Base-by-base conservation (phyloP, 805 yeast species). In the Wickerhamiella nectarea region DNA sequence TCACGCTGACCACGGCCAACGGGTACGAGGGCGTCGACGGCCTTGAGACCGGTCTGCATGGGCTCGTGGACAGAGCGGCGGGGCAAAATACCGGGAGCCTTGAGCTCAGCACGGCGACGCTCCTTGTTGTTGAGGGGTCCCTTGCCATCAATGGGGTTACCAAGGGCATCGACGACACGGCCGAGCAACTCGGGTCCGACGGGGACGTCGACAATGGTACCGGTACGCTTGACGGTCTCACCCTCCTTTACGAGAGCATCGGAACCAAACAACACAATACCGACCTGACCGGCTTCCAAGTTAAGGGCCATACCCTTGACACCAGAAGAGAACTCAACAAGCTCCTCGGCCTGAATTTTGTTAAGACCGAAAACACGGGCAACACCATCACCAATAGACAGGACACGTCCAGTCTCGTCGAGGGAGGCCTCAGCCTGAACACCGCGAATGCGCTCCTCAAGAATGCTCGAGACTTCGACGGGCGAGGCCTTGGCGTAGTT, bases 1-100 rank as follows among this genome's bases (percentile, higher is more conserved):
- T 91, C 98, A 84, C 98, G 91, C 76, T 91, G 98, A 70, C 98
- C 98, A 82, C 98, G 91, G 68, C 98, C 98, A 61, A 91, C 71
- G 71, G 98, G 98, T 70, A 91, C 99, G 63, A 91, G 80, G 66
- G 98, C 89, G 68, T 91, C 99, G 60, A 91, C 95, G 53, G 96
- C 80, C 77, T 91, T 91, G 66, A 91, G 80, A 80, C 98, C 99
- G 63, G 98, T 89, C 76, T 91, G 98, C 81, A 91, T 91, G 68
- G 99, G 98, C 78, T 91, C 98, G 75, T 68, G 78, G 58, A 91
- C 99, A 51, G 96, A 85, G 64, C 80, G 83, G 79, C 99, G 89
- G 75, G 98, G 98, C 70, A 91, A 78, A 64, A 91, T 91, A 79
- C 99, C 99, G 71, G 98, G 99, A 60, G 98, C 99, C 77, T 91